Evolutionary conservation across 352 stramenopile genomes (phyloP).

Genomic region (Phytopythium chamaehyphon): DNA sequence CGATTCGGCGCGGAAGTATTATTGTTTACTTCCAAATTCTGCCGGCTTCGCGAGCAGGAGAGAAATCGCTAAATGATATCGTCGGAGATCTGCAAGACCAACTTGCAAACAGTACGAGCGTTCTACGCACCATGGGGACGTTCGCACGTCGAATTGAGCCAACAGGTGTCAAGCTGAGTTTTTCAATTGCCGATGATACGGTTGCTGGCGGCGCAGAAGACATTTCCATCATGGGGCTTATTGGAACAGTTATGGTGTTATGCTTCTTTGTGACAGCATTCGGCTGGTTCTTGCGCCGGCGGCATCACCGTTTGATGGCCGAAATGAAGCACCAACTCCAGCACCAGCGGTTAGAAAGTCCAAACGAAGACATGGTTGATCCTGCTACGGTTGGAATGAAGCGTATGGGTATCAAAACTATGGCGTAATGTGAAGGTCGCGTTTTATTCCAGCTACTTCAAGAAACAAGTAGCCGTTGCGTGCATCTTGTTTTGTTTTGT

Average conservation of each 20-base stretch:
- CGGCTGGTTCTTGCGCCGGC: constrained; percentile 51
- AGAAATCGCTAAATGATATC: constrained; percentile 65
- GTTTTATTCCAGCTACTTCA: not conserved
- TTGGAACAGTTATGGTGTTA: constrained; percentile 58
- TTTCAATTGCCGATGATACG: constrained; percentile 61
- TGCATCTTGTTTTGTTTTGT: not conserved
- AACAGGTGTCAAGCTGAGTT: constrained; percentile 58
- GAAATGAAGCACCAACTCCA: constrained; percentile 2
- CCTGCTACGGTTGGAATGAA: constrained; percentile 37
- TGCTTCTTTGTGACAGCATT: constrained; percentile 55
- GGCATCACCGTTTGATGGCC: constrained; percentile 44
- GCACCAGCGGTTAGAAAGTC: constrained; percentile 4
- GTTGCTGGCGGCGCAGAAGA: constrained; percentile 55
- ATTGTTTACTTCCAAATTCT: constrained; percentile 65
- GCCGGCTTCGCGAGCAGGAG: constrained; percentile 46
- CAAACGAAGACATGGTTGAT: constrained; percentile 11
- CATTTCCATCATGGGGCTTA: constrained; percentile 56
- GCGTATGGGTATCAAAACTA: constrained; percentile 64
- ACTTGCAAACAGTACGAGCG: constrained; percentile 48
- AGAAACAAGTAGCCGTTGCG: not conserved
- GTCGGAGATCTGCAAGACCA: constrained; percentile 56
- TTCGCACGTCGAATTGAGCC: constrained; percentile 60
- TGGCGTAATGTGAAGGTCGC: constrained; percentile 19
- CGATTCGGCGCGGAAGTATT: constrained; percentile 54
- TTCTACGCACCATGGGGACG: constrained; percentile 57